Conservation (phyloP, 495 filamentous ascomycete genomes). For the Aspergillus funiculosus region DNA sequence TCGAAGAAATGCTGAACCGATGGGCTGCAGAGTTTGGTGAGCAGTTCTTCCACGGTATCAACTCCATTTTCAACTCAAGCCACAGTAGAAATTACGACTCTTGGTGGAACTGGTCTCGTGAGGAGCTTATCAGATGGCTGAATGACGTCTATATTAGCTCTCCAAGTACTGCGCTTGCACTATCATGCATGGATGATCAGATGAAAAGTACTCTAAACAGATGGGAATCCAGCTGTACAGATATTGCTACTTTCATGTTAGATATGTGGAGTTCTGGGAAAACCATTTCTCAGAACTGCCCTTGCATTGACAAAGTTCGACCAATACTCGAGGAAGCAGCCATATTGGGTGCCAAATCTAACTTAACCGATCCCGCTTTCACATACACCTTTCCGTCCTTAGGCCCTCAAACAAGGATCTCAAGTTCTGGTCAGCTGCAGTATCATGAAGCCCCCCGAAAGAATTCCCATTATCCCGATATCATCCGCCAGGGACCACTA, state of each 20-base stretch:
- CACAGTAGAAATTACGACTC: conserved; percentile 95
- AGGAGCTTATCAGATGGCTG: conserved; percentile 93
- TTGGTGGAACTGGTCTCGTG: conserved; percentile 98
- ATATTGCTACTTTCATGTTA: conserved; percentile 10
- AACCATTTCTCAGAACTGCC: not conserved
- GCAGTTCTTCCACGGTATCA: conserved; percentile 86
- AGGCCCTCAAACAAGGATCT: conserved; percentile 15
- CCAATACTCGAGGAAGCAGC: conserved; percentile 9
- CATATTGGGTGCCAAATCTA: not conserved
- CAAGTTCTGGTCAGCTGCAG: conserved; percentile 11
- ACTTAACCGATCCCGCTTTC: conserved; percentile 14
- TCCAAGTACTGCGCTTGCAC: not conserved
- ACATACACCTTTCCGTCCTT: conserved; percentile 11
- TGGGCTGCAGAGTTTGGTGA: conserved; percentile 94
- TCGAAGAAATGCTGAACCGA: conserved; percentile 79
- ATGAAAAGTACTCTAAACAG: conserved; percentile 19
- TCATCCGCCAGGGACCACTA: conserved; percentile 1
- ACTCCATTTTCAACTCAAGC: conserved; percentile 79
- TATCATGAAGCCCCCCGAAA: conserved; percentile 56
- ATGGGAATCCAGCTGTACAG: conserved; percentile 19
- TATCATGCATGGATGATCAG: conserved; percentile 1
- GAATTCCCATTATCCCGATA: conserved; percentile 12
- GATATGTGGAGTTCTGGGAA: not conserved
- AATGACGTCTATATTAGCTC: conserved; percentile 86
- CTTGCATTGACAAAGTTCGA: not conserved